Evolutionary conservation across 306 rosid genomes (phyloP), one percentile per base, ranked within the genome.

Genomic region (Herpetospermum pedunculosum): DNA sequence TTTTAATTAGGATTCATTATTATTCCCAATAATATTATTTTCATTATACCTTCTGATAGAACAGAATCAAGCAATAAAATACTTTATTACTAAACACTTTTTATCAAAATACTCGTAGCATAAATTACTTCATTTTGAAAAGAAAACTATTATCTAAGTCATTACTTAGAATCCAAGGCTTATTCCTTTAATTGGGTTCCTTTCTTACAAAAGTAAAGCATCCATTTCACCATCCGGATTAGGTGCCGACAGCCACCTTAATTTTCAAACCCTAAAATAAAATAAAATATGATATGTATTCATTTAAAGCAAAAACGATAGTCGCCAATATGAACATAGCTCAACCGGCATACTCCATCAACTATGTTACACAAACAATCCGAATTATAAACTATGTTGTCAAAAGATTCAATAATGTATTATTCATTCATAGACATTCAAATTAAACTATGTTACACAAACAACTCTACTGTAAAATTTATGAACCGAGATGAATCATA

Each of bases 161-260:
- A 59, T 69, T 46, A 16, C 74, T 69, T 69, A 46, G 74, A 70
- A 70, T 70, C 41, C 74, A 70, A 70, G 74, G 74, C 23, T 69
- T 44, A 15, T 28, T 0, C 53, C 73, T 23, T 30, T 58, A 28
- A 68, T 65, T 67, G 21, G 54, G 15, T n/a, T 46, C 25, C 57
- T 28, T 28, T 44, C 74, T 46, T 10, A 7, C 9, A 46, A 70
- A 70, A 70, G 41, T 46, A 70, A 46, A 46, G 15, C 74, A 8
- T 44, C 73, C 25, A 43, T 69, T 68, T 69, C 73, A 44, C 37
- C 40, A 21, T 69, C 55, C 19, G 37, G 35, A 46, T 70, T 70
- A 26, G 74, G 74, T 46, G 74, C 74, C 57, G 26, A 70, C 57
- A 47, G 38, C 74, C 38, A 70, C 74, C 55, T 69, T 23, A 26